Base-by-base conservation (phyloP, 164 flowering plant species). In the Magnolia officinalis region DNA sequence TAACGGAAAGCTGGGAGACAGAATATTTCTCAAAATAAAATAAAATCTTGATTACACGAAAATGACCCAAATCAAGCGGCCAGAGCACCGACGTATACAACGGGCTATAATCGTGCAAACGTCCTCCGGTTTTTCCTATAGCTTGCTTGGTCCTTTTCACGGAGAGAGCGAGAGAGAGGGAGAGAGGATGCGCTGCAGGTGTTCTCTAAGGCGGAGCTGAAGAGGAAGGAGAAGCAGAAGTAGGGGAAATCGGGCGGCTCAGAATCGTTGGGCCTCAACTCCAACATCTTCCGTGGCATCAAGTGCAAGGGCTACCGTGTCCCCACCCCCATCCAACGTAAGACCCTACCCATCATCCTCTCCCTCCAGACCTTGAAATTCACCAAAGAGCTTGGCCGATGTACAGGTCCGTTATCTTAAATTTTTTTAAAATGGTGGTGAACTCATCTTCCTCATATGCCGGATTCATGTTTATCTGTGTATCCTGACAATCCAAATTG, bases 321-420 rank as follows among this genome's bases (percentile, higher is more conserved):
- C 10, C 99, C 99, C 7, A 96, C 99, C 8, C 99, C 99, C 0
- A 96, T 96, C 18, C 98, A 94, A 89, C 84, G 98, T 6, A 94
- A 96, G 83, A 89, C 99, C 65, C 90, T 96, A 92, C 99, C 98
- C 0, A 78, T 94, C 24, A 92, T 94, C n/a, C 85, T 96, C 6
- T 75, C 90, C 8, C 82, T 94, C 58, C 99, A 96, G 85, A 94
- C 98, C 2, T 75, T 88, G 68, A 96, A 96, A 81, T 94, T 96
- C 78, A 74, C 96, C 70, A 84, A 91, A 75, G 97, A 96, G 67
- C 87, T 96, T 6, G 98, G 97, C 8, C 80, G 80, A 24, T 91
- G 78, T 49, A 96, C 92, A 8, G 99, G 99, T 96, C 24, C 4
- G 81, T 75, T 77, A 63, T 58, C 23, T 51, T 8, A n/a, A n/a